Evolutionary conservation across 192 early-diverging fungal species (phyloP).

Genomic region (Backusella liffmaniae): DNA sequence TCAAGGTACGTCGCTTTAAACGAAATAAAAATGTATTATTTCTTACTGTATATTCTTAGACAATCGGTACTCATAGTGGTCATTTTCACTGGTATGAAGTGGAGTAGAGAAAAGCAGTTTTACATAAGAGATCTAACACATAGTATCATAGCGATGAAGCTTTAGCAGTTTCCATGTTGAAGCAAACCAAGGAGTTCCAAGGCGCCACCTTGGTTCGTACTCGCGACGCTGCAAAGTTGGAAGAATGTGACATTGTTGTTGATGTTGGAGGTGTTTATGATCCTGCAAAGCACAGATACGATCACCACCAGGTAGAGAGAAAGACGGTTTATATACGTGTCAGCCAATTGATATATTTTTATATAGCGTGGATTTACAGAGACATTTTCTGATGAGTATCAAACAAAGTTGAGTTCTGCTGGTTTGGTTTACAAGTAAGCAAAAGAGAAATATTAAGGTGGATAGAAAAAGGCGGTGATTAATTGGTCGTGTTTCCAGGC

Average conservation of each 20-base stretch:
- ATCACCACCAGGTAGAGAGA: slow-evolving; percentile 78
- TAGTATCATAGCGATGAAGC: slow-evolving; percentile 72
- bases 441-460: background rate
- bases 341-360: background rate
- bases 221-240: slow-evolving; percentile 78
- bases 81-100: slow-evolving; percentile 64
- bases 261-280: slow-evolving; percentile 95
- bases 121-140: background rate
- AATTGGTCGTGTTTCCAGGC: slow-evolving; percentile 39
- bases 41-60: slow-evolving; percentile 1
- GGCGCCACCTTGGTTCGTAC: slow-evolving; percentile 74
- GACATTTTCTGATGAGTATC: slow-evolving; percentile 73
- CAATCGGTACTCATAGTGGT: slow-evolving; percentile 85
- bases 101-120: no score
- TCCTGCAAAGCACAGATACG: slow-evolving; percentile 69
- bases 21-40: background rate
- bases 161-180: slow-evolving; percentile 87
- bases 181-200: slow-evolving; percentile 57
- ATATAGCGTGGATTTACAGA: slow-evolving; percentile 78
- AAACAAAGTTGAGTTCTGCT: slow-evolving; percentile 91
- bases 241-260: slow-evolving; percentile 82
- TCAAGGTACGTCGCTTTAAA: background rate
- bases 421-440: slow-evolving; percentile 89
- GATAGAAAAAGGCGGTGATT: background rate
- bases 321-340: background rate